These are phyloP conservation scores for Trifolium repens DNA, from an alignment of 306 rosid genomes.

Conservation along the genomic window DNA sequence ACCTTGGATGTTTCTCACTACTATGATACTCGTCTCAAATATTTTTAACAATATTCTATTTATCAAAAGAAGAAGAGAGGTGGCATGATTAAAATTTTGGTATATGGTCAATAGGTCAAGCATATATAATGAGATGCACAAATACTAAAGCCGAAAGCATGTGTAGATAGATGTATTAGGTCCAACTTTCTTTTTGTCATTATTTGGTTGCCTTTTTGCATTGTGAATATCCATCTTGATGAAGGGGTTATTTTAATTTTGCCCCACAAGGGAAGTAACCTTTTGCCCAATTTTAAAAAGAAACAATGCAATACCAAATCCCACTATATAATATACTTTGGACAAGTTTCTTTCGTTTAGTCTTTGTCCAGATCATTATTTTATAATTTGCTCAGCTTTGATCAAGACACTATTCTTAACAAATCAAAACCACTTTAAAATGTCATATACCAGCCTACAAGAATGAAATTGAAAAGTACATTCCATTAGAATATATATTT, in stretches of 20 bases:
- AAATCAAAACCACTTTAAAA: conserved; percentile 45
- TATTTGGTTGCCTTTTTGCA: conserved; percentile 59
- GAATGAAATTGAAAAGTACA: conserved; percentile 25
- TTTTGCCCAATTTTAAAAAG: conserved; percentile 40
- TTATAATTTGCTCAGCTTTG: conserved; percentile 2
- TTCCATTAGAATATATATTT: conserved; percentile 2
- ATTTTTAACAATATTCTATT: too few relatives aligned
- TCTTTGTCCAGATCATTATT: neutral
- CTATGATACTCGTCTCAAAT: too few relatives aligned
- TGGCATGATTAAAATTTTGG: neutral
- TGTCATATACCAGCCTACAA: conserved; percentile 9
- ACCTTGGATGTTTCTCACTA: too few relatives aligned
- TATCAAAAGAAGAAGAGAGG: too few relatives aligned
- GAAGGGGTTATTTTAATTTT: conserved; percentile 31
- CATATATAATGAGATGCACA: neutral
- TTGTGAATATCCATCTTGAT: conserved; percentile 22
- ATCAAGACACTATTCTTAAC: conserved; percentile 37
- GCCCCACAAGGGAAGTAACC: conserved; percentile 36
- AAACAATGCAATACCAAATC: conserved; percentile 55
- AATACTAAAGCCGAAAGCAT: conserved; percentile 29
- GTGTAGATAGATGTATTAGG: conserved; percentile 36
- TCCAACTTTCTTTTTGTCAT: conserved; percentile 61
- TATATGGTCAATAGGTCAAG: neutral
- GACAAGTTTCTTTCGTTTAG: conserved; percentile 39
- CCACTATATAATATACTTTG: conserved; percentile 62